Evolutionary conservation across 1,139 yeast genomes (phyloP).

Genomic region (Geotrichum fermentans): DNA sequence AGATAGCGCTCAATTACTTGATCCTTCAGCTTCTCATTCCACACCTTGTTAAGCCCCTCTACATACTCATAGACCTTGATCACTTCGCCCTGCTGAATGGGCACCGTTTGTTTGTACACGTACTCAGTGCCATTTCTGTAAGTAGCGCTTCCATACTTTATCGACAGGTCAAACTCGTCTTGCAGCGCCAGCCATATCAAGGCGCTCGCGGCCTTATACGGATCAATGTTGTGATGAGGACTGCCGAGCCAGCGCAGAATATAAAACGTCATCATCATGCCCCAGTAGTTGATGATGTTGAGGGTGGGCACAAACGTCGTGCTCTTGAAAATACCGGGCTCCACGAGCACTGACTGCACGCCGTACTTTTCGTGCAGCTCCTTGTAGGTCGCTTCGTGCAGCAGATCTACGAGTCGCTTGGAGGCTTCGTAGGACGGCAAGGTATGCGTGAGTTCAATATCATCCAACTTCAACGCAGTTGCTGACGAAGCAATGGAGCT

Average conservation of each 20-base stretch:
- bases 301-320: slow-evolving; percentile 72
- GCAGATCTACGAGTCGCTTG: slow-evolving; percentile 75
- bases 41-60: slow-evolving; percentile 49
- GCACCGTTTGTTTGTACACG: slow-evolving; percentile 49
- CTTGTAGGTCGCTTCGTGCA: slow-evolving; percentile 67
- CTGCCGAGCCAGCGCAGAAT: slow-evolving; percentile 80
- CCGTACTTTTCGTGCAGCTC: slow-evolving; percentile 45
- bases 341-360: slow-evolving; percentile 70
- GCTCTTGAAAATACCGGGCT: slow-evolving; percentile 92
- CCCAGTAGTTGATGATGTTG: slow-evolving; percentile 72
- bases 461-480: slow-evolving; percentile 54
- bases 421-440: slow-evolving; percentile 85
- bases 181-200: slow-evolving; percentile 57
- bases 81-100: slow-evolving; percentile 50
- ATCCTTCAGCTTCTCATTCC: slow-evolving; percentile 66
- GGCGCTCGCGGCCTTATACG: slow-evolving; percentile 86
- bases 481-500: slow-evolving; percentile 77
- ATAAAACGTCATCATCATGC: slow-evolving; percentile 80
- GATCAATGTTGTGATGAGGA: slow-evolving; percentile 81
- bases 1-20: slow-evolving; percentile 50
- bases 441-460: slow-evolving; percentile 62
- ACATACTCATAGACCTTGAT: slow-evolving; percentile 60
- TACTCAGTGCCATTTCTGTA: slow-evolving; percentile 60
- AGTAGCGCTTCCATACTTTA: slow-evolving; percentile 74
- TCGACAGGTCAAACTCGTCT: slow-evolving; percentile 44